These are phyloP conservation scores for Trifolium dubium DNA, from an alignment of 306 rosid species.

Conservation along the genomic window DNA sequence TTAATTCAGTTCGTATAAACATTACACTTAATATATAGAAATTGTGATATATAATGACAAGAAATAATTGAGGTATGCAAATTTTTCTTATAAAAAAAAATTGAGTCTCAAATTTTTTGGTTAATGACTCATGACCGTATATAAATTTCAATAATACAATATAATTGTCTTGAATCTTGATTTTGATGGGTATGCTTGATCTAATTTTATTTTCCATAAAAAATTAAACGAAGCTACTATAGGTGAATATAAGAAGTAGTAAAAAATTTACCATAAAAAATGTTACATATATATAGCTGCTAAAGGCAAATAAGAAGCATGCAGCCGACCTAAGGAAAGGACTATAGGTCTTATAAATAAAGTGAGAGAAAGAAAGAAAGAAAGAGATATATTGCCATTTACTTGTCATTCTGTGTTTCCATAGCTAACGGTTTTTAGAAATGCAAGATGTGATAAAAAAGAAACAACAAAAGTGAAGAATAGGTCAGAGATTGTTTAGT, in stretches of 20 bases:
- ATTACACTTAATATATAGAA: too few relatives aligned
- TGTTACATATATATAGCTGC: neutral
- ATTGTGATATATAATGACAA: too few relatives aligned
- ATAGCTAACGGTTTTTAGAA: constrained; percentile 67
- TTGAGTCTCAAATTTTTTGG: too few relatives aligned
- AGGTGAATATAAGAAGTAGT: neutral
- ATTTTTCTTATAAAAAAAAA: too few relatives aligned
- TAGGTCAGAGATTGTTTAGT: constrained; percentile 45
- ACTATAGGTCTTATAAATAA: constrained; percentile 35
- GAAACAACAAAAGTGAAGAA: constrained; percentile 42
- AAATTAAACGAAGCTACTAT: neutral
- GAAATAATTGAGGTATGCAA: too few relatives aligned
- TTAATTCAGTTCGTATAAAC: too few relatives aligned
- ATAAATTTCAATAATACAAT: too few relatives aligned
- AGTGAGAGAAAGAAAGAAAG: constrained; percentile 14
- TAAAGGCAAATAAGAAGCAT: constrained; percentile 7
- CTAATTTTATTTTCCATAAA: neutral
- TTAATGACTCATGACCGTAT: too few relatives aligned
- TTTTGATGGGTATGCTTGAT: too few relatives aligned
- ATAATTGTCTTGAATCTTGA: too few relatives aligned
- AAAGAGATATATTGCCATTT: constrained; percentile 34
- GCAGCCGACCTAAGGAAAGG: constrained; percentile 64
- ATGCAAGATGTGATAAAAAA: constrained; percentile 35
- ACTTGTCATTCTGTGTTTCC: constrained; percentile 56
- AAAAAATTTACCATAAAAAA: neutral